Base-by-base conservation (phyloP, 2,329 filamentous ascomycete genomes). In the Cryphonectria naterciae region DNA sequence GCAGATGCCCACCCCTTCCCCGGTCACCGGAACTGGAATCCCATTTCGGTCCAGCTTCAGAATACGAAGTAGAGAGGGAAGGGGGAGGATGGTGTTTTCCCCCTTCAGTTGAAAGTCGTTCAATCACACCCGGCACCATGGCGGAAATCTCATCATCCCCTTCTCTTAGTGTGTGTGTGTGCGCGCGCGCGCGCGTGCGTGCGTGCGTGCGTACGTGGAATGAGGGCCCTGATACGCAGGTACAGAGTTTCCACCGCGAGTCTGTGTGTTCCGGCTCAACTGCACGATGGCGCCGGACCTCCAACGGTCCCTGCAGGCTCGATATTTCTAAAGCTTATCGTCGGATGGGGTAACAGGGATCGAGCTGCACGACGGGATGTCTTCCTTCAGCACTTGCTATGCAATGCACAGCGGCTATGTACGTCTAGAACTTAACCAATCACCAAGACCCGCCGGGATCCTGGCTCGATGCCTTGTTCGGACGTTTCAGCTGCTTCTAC, bases 381-480 rank as follows among this genome's bases (percentile, higher is more conserved):
- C 63, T 72, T 63, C 43, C 58, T 62, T 72, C 63, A 74, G 71
- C 70, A 73, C 73, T 73, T 71, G 73, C 73, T 28, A 74, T 74
- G 73, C 76, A 73, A 78, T 79, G 78, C 78, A 79, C 75, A 75
- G 78, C 78, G 78, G 78, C 77, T 78, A 79, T 76, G 76, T 79
- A 76, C 77, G 76, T 72, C 73, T 73, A 73, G 73, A 70, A 70
- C 68, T 65, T 72, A 69, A 62, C 77, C 77, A 79, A 79, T 78
- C 75, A 70, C 39, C 35, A n/a, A 37, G 43, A 52, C 56, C 35
- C 54, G 62, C 41, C 22, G 43, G 66, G 65, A 56, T 28, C 61
- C 46, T 60, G 46, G 63, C 41, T 65, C 68, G 28, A 22, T 66
- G 62, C 56, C 66, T 54, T 58, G 46, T 58, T 68, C 22, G 65